phyloP scores from a whole-genome alignment of 2,329 filamentous ascomycete genomes.

The Pseudomassariella vexata region DNA sequence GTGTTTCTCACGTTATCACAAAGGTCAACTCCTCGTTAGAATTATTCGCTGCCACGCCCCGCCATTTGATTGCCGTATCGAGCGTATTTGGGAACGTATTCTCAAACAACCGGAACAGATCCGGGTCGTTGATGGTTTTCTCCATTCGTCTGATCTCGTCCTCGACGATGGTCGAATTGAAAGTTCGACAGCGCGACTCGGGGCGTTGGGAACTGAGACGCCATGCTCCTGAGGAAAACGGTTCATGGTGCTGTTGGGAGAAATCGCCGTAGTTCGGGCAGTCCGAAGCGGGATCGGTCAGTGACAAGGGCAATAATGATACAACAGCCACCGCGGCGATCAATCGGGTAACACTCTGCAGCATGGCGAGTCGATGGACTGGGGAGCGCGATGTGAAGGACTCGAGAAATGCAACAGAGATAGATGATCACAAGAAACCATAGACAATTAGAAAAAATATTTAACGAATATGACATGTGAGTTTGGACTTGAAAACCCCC shows the following conservation, averaged over 20 bases:
- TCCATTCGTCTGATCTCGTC: conserved; percentile 67
- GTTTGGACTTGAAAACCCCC: no score
- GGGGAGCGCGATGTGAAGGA: no score
- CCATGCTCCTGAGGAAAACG: conserved; percentile 71
- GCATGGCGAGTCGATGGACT: no score
- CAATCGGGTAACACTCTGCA: no score
- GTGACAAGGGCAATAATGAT: no score
- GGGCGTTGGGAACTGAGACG: conserved; percentile 78
- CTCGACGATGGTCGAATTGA: conserved; percentile 72
- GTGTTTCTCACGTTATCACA: conserved; percentile 51
- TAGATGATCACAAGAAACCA: no score
- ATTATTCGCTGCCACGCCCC: conserved; percentile 51
- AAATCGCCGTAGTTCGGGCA: conserved; percentile 65
- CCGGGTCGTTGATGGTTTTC: conserved; percentile 66
- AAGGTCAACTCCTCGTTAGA: conserved; percentile 58
- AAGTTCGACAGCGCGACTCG: conserved; percentile 69
- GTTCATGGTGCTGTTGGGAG: conserved; percentile 54
- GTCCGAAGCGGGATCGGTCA: no score
- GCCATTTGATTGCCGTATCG: conserved; percentile 68
- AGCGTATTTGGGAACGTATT: conserved; percentile 72
- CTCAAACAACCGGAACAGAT: conserved; percentile 64
- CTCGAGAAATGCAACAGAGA: no score
- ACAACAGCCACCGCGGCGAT: no score
- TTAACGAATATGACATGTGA: no score
- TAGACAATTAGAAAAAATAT: no score